Conservation (phyloP, 2,329 filamentous ascomycete species). For the Paecilomyces fulvus region DNA sequence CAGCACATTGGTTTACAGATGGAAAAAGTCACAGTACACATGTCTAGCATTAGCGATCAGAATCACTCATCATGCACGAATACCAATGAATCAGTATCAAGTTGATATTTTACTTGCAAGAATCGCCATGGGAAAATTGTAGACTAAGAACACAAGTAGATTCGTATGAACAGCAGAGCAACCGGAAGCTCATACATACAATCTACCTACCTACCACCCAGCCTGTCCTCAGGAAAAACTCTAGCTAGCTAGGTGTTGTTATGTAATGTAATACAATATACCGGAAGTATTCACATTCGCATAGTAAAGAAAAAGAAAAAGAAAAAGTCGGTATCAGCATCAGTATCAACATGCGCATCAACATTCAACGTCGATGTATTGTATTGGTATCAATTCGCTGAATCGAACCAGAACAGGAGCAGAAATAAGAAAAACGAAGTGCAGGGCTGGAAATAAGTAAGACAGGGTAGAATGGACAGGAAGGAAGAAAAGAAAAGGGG, state of each 20-base stretch:
- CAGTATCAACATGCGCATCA: neutral
- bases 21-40: neutral
- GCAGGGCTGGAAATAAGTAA: neutral
- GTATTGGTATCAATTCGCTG: neutral
- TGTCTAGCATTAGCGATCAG: neutral
- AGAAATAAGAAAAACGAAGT: neutral
- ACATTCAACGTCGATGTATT: too few species aligned
- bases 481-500: neutral
- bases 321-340: neutral
- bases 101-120: neutral
- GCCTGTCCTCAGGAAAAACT: neutral
- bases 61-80: neutral
- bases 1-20: neutral
- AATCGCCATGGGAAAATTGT: neutral
- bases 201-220: neutral
- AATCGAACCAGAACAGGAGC: neutral
- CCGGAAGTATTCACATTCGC: neutral
- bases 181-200: neutral
- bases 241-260: too few species aligned
- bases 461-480: neutral
- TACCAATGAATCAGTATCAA: neutral
- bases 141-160: neutral
- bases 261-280: too few species aligned
- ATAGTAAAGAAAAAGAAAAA: neutral
- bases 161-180: neutral